Percentiles rank a stretch among this genome's conserved stretches.
Evolutionary conservation across 1,284 basidiomycete species (phyloP).

Genomic region (Boletus smithii): DNA sequence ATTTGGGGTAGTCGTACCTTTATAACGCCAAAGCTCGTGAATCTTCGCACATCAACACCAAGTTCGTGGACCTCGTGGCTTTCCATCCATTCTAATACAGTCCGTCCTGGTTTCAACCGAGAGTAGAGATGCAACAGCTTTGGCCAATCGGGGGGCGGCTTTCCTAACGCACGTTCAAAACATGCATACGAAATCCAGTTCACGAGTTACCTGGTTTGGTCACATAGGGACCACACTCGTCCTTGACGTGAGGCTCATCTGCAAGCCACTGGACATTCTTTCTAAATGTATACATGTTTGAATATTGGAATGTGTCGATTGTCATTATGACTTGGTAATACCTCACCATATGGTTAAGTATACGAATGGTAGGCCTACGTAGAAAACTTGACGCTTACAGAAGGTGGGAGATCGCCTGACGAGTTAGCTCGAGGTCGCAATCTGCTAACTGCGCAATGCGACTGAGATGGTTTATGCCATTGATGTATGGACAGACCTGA

Average conservation of each 20-base stretch:
- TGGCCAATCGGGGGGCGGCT: slow-evolving; percentile 73
- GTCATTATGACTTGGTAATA: slow-evolving; percentile 97
- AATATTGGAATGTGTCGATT: slow-evolving; percentile 95
- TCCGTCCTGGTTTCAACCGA: slow-evolving; percentile 79
- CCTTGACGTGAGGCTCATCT: slow-evolving; percentile 75
- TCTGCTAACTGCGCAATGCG: slow-evolving; percentile 91
- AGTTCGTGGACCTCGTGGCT: slow-evolving; percentile 65
- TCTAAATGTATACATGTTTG: slow-evolving; percentile 94
- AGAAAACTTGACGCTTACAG: slow-evolving; percentile 51
- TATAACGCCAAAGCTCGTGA: slow-evolving; percentile 98
- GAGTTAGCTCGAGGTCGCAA: slow-evolving; percentile 80
- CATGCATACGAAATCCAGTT: not conserved
- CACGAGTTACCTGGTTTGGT: slow-evolving; percentile 60
- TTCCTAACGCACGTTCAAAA: slow-evolving; percentile 36
- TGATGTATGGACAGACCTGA: slow-evolving; percentile 76
- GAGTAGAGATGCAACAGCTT: slow-evolving; percentile 84
- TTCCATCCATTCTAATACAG: slow-evolving; percentile 89
- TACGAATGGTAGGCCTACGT: not conserved
- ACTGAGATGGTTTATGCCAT: slow-evolving; percentile 89
- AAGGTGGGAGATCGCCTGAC: slow-evolving; percentile 89
- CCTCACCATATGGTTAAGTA: slow-evolving; percentile 38
- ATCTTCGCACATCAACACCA: slow-evolving; percentile 88
- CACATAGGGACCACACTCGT: slow-evolving; percentile 89
- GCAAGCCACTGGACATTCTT: slow-evolving; percentile 84
- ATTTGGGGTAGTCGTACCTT: slow-evolving; percentile 54